A percentile compares a stretch with the other conserved stretches of the same genome.
These are phyloP conservation scores for Discostella stelligeroides DNA, from an alignment of 108 stramenopile species.

Conservation along the genomic window DNA sequence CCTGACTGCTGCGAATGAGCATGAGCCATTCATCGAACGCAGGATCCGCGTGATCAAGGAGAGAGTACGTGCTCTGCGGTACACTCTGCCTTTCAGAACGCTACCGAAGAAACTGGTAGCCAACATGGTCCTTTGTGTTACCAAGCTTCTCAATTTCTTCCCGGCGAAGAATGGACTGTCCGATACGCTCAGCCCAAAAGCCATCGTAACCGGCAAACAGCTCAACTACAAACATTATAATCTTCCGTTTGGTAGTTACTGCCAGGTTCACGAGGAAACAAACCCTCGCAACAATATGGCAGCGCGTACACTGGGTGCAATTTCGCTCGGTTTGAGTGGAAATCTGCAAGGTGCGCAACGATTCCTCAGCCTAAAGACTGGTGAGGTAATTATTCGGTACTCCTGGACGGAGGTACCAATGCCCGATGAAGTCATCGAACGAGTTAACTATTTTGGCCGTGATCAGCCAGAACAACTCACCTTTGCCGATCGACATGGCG, in stretches of 20 bases:
- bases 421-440: no score
- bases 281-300: background rate
- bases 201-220: slow-evolving; percentile 3
- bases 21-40: slow-evolving; percentile 8
- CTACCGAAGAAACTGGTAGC: background rate
- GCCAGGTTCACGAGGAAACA: slow-evolving; percentile 5
- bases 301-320: background rate
- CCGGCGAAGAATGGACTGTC: slow-evolving; percentile 10
- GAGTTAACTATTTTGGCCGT: no score
- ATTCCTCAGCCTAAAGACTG: no score
- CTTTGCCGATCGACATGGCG: no score
- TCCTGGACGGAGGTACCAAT: no score
- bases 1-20: background rate
- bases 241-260: slow-evolving; percentile 15
- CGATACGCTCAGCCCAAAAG: slow-evolving; percentile 3
- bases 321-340: background rate
- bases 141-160: slow-evolving; percentile 5
- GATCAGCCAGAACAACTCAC: background rate
- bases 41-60: slow-evolving; percentile 14
- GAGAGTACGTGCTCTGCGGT: slow-evolving; percentile 2
- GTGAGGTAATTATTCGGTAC: no score
- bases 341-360: background rate
- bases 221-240: slow-evolving; percentile 9
- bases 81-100: slow-evolving; percentile 5
- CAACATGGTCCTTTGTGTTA: background rate